Evolutionary conservation across 1,284 basidiomycete genomes (phyloP), one percentile per base, ranked within the genome.

Genomic region (Ustilago trichophora): DNA sequence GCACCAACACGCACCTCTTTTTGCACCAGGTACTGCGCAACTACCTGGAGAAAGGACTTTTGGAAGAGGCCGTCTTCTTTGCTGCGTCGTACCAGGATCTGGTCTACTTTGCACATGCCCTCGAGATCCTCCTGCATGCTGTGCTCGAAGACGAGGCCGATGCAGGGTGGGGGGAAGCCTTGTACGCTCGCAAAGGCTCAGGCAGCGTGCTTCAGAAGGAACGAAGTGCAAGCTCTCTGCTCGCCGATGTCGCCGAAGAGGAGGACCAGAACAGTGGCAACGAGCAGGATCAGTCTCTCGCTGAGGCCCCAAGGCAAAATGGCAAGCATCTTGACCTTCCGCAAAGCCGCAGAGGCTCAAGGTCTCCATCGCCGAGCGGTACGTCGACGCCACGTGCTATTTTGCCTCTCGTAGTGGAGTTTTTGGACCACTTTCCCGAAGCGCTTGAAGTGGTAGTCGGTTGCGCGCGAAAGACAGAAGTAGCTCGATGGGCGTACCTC

Each of bases 391-490:
- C 56, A 6, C 42, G 84, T 37, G 82, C 85, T n/a, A 84, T 90
- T 2, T 83, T 98, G 10, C 85, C 89, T 0, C 84, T 85, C 1
- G 89, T 91, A 2, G 86, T 97, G 47, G 90, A 91, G 64, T 98
- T 99, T 77, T 83, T 99, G 69, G 95, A 98, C 78, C 88, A 98
- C 80, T 98, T 98, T 79, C 90, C 92, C 56, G 89, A 88, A 47
- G 87, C 90, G 4, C 84, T 98, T 47, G 91, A 96, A 60, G 93
- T 98, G 5, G 91, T 98, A 2, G 95, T 98, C 9, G 89, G 91
- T 6, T 98, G 95, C 77, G 96, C 96, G 8, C 86, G 96, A 42
- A 99, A 99, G 84, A 98, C 93, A 4, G 96, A 99, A 82, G 88
- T 95, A 75, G 89, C 91, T 6, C 84, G 91, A 40, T 99, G 96